Evolutionary conservation across 2,329 filamentous ascomycete species (phyloP).

Genomic region (Blastomyces silverae): DNA sequence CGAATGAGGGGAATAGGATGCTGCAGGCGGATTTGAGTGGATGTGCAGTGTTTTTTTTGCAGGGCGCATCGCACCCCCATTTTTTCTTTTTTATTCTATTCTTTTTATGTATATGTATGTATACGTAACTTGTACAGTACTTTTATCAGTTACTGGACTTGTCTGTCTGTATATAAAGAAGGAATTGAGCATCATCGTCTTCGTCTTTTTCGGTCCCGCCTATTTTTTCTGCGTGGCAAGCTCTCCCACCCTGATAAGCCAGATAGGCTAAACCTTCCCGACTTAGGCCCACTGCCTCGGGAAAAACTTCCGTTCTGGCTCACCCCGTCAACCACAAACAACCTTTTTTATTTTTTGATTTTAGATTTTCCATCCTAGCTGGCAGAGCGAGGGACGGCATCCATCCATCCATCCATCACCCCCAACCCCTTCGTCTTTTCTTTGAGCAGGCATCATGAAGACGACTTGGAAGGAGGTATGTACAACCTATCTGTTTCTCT

Average conservation of each 20-base stretch:
- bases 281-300: slow-evolving; percentile 20
- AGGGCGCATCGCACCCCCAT: not conserved
- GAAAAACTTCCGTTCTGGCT: slow-evolving; percentile 23
- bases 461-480: slow-evolving; percentile 54
- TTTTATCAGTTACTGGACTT: not conserved
- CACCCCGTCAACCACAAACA: slow-evolving; percentile 16
- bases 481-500: slow-evolving; percentile 12
- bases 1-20: not conserved
- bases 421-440: slow-evolving; percentile 22
- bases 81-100: not conserved
- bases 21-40: not conserved
- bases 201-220: too few species aligned
- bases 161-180: not conserved
- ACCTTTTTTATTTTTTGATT: not conserved
- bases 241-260: slow-evolving; percentile 5
- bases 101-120: not conserved
- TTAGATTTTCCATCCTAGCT: slow-evolving; percentile 16
- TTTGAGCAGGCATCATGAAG: slow-evolving; percentile 45
- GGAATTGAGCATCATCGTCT: too few species aligned
- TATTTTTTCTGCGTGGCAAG: too few species aligned
- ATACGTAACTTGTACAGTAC: not conserved
- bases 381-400: not conserved
- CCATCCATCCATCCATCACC: slow-evolving; percentile 22
- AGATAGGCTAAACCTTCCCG: slow-evolving; percentile 17
- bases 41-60: not conserved